These are phyloP conservation scores for Ceratocystis albifundus DNA, from an alignment of 2,329 filamentous ascomycete genomes.

Conservation along the genomic window DNA sequence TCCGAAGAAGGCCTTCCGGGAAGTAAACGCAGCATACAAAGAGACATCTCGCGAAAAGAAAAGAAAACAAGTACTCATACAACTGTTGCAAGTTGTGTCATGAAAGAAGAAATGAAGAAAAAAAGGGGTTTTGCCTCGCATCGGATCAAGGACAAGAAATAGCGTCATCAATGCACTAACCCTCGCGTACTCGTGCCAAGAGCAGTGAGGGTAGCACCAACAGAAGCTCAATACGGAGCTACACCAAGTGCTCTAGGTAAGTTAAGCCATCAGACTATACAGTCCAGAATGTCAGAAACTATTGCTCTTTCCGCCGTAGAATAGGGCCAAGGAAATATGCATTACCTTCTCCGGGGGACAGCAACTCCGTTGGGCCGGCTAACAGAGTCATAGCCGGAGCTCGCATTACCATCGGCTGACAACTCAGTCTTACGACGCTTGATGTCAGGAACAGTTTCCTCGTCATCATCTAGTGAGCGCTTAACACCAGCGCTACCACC, in stretches of 20 bases:
- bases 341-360: slow-evolving; percentile 32
- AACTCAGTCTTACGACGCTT: slow-evolving; percentile 64
- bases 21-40: slow-evolving; percentile 11
- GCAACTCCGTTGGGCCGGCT: slow-evolving; percentile 38
- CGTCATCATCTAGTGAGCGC: slow-evolving; percentile 47
- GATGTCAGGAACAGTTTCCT: slow-evolving; percentile 47
- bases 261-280: slow-evolving; percentile 23
- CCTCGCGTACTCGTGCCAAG: no score
- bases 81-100: slow-evolving; percentile 10
- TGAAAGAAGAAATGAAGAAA: slow-evolving; percentile 12
- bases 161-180: neutral
- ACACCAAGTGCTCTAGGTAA: slow-evolving; percentile 15
- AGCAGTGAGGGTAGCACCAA: neutral
- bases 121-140: slow-evolving; percentile 8
- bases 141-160: slow-evolving; percentile 8
- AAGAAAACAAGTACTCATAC: slow-evolving; percentile 17
- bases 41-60: slow-evolving; percentile 20
- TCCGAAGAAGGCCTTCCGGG: neutral
- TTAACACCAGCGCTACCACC: slow-evolving; percentile 35
- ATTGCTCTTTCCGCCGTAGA: slow-evolving; percentile 20
- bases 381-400: slow-evolving; percentile 40
- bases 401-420: slow-evolving; percentile 47
- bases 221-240: slow-evolving; percentile 11
- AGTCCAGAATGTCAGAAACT: slow-evolving; percentile 24
- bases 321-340: slow-evolving; percentile 11